Base-by-base conservation (phyloP, 108 stramenopile genomes). In the Discostella pseudostelligera region DNA sequence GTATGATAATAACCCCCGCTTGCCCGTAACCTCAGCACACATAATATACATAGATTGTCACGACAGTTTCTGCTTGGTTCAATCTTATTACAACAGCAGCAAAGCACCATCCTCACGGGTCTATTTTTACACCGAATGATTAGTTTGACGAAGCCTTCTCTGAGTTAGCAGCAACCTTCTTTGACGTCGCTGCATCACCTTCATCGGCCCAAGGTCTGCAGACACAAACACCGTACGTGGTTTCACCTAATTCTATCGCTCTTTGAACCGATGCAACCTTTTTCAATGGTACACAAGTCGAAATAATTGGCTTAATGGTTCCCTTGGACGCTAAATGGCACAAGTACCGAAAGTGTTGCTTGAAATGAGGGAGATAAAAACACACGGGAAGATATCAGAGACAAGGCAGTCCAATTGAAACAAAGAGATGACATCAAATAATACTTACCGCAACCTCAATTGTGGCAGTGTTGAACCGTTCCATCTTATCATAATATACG, bases 221-320 rank as follows among this genome's bases (percentile, higher is more conserved):
- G 8, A 88, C 83, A 65, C 83, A 78, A 19, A 79, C 69, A 28
- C 87, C 87, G 43, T 80, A 66, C 4, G 66, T 50, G n/a, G 71
- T 60, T 13, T 84, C 74, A 13, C 82, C 83, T 17, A 56, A 57
- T 70, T 85, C 84, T 13, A 88, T 67, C 11, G 69, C 71, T 22
- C 56, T 60, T 37, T 88, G 87, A n/a, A 79, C 46, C 21, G 69
- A 69, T 16, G 79, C 79, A 7, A 88, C 87, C 59, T 76, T 76
- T 13, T 70, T 63, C 44, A 88, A 56, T 16, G 78, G 57, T 40
- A 82, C 77, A 56, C 83, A 72, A 25, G 82, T 74, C 48, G 79
- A 72, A 48, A 86, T 81, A 32, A 74, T 35, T 25, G 87, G 85
- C 29, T 78, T 84, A 45, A 88, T 78, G n/a, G 67, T 76, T 10